Conservation (phyloP, 192 early-diverging fungal genomes). For the Podila epicladia region DNA sequence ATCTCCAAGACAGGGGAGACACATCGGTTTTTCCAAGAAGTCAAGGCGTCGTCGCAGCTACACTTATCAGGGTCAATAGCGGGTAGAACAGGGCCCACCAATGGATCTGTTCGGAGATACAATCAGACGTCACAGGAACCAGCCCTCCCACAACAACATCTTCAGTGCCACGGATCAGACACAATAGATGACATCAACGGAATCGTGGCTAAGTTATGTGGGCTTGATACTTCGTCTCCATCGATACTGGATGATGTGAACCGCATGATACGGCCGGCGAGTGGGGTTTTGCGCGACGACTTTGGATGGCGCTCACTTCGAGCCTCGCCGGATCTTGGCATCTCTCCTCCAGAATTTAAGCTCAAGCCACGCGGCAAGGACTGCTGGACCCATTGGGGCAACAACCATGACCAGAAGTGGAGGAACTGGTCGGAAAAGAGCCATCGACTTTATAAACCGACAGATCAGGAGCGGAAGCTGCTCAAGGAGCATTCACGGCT, state of each 20-base stretch:
- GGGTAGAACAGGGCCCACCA: neutral
- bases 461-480: conserved; percentile 11
- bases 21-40: conserved; percentile 42
- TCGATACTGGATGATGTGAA: neutral
- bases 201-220: conserved; percentile 24
- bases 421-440: conserved; percentile 24
- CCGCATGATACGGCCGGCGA: neutral
- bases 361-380: conserved; percentile 19
- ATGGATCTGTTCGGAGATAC: neutral
- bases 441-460: conserved; percentile 11
- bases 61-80: neutral
- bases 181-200: conserved; percentile 44
- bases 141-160: conserved; percentile 25
- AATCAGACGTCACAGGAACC: conserved; percentile 11
- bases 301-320: conserved; percentile 32
- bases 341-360: conserved; percentile 20
- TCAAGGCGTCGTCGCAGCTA: conserved; percentile 17
- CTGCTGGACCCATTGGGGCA: conserved; percentile 33
- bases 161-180: conserved; percentile 44
- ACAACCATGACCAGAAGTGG: conserved; percentile 16
- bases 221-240: conserved; percentile 1
- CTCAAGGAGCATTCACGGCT: conserved; percentile 2
- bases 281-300: neutral
- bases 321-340: conserved; percentile 22
- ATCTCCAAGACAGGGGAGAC: conserved; percentile 47